Evolutionary conservation across 1,284 basidiomycete species (phyloP).

Genomic region (Ganoderma resinaceum): DNA sequence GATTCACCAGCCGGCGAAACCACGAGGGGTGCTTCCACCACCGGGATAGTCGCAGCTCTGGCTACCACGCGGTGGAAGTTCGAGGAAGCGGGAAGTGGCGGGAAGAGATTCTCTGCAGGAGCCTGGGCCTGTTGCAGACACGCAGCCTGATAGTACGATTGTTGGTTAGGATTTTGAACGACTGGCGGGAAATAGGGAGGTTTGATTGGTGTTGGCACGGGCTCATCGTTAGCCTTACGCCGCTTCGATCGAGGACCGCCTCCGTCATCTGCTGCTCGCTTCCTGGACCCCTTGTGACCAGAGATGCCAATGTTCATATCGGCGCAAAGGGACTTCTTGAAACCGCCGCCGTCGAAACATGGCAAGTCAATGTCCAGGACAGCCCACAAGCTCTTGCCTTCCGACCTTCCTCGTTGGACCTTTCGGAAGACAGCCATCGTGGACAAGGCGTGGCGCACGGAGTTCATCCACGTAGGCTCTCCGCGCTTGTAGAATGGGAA

Average conservation of each 20-base stretch:
- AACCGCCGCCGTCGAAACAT: conserved; percentile 74
- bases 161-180: conserved; percentile 64
- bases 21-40: not conserved
- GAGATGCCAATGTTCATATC: conserved; percentile 55
- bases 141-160: conserved; percentile 72
- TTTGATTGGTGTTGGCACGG: conserved; percentile 43
- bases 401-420: conserved; percentile 66
- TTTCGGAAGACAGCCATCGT: conserved; percentile 84
- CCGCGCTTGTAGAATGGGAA: conserved; percentile 94
- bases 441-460: conserved; percentile 86
- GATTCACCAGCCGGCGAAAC: not conserved
- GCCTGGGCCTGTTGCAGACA: conserved; percentile 44
- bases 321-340: conserved; percentile 72
- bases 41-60: conserved; percentile 37
- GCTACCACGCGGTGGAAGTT: conserved; percentile 46
- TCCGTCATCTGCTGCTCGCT: conserved; percentile 27
- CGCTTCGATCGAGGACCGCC: conserved; percentile 38
- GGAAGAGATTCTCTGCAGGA: conserved; percentile 72
- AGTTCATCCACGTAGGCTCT: conserved; percentile 97
- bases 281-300: conserved; percentile 25
- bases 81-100: conserved; percentile 63
- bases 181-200: conserved; percentile 60
- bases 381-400: conserved; percentile 79
- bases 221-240: conserved; percentile 45
- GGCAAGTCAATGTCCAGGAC: conserved; percentile 76